Evolutionary conservation across 805 yeast genomes (phyloP).

Genomic region (Zygoascus biomembranicola): DNA sequence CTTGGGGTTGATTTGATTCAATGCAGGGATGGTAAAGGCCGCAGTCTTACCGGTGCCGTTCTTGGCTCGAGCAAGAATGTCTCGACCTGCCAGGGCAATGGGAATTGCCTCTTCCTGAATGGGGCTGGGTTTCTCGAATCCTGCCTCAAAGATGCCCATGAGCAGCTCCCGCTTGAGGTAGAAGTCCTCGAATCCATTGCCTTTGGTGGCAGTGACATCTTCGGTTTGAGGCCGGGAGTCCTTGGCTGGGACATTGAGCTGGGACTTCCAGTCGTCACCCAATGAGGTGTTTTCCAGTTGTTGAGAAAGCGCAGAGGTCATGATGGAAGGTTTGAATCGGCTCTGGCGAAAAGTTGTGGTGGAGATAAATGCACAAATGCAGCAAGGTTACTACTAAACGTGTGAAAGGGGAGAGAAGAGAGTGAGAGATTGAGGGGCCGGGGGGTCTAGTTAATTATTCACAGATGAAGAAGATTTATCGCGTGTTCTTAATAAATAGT

Average conservation of each 20-base stretch:
- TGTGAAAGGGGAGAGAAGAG: too few species aligned
- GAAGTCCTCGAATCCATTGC: constrained; percentile 86
- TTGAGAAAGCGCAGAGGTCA: background rate
- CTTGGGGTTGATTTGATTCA: constrained; percentile 83
- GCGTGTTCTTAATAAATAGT: too few species aligned
- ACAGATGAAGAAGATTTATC: too few species aligned
- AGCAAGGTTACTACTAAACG: too few species aligned
- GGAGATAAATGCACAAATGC: too few species aligned
- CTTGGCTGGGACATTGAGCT: constrained; percentile 66
- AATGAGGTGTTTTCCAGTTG: constrained; percentile 13
- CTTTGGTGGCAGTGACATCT: constrained; percentile 87
- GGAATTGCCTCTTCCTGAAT: constrained; percentile 97
- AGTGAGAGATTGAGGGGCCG: too few species aligned
- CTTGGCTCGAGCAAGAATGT: constrained; percentile 93
- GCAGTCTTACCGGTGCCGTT: constrained; percentile 99
- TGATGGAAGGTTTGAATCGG: background rate
- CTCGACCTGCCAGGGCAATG: constrained; percentile 90
- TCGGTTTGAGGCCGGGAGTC: constrained; percentile 96
- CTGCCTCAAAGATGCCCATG: constrained; percentile 99
- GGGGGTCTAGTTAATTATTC: too few species aligned
- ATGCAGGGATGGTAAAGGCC: constrained; percentile 88
- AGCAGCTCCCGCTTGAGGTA: constrained; percentile 83
- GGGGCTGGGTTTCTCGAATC: constrained; percentile 96
- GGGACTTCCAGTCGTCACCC: constrained; percentile 51
- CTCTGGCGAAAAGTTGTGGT: too few species aligned